Percentiles rank a stretch among this genome's conserved stretches.
Conservation (phyloP, 352 stramenopile species). For the Pythium chondricola region DNA sequence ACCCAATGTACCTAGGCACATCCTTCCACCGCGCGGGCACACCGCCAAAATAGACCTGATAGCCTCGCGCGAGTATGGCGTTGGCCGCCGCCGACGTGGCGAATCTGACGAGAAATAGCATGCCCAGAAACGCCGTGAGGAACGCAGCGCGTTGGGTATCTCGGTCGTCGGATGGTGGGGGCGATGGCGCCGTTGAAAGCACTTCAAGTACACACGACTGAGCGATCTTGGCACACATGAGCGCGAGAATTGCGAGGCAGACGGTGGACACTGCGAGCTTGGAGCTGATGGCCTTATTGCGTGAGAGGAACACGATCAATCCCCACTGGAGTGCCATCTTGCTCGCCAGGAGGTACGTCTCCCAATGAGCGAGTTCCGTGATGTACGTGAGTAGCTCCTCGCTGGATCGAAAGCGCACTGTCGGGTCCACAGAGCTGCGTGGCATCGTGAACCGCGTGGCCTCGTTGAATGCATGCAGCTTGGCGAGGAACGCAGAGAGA, state of each 20-base stretch:
- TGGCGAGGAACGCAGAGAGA: constrained; percentile 23
- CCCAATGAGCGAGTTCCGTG: constrained; percentile 15
- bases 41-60: constrained; percentile 43
- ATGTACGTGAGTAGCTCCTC: constrained; percentile 15
- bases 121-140: constrained; percentile 34
- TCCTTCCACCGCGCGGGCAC: constrained; percentile 41
- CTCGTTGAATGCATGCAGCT: neutral
- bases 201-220: constrained; percentile 32
- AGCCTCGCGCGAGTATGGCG: constrained; percentile 31
- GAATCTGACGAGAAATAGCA: constrained; percentile 41
- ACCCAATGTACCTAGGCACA: constrained; percentile 50
- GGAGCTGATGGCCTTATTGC: constrained; percentile 24
- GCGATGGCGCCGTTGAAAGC: neutral
- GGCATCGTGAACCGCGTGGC: neutral
- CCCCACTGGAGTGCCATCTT: constrained; percentile 44
- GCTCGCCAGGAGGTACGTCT: constrained; percentile 26
- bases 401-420: neutral
- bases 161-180: neutral
- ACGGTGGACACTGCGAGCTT: constrained; percentile 26
- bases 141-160: constrained; percentile 7
- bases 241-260: constrained; percentile 36
- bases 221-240: constrained; percentile 42
- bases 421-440: neutral
- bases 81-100: constrained; percentile 24
- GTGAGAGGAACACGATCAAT: constrained; percentile 41